phyloP scores from a whole-genome alignment of 352 stramenopile species.

The Thraustotheca clavata region DNA sequence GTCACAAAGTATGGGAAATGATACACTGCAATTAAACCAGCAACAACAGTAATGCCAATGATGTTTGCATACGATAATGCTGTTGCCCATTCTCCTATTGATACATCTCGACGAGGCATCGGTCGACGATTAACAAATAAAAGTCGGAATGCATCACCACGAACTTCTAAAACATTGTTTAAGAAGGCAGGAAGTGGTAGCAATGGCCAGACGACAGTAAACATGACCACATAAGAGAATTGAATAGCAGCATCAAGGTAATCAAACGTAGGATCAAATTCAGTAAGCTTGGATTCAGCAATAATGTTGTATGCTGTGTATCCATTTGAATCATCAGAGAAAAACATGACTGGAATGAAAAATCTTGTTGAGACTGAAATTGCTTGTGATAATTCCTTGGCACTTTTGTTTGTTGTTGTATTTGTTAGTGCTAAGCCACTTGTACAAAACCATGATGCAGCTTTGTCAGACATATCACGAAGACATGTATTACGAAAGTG shows the following conservation, averaged over 20 bases:
- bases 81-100: constrained; percentile 76
- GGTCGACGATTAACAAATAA: constrained; percentile 69
- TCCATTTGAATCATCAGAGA: constrained; percentile 77
- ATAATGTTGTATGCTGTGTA: constrained; percentile 84
- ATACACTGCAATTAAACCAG: constrained; percentile 74
- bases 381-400: not conserved
- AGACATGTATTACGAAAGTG: constrained; percentile 14
- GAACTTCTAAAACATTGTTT: constrained; percentile 83
- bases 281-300: constrained; percentile 65
- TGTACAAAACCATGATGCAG: not conserved
- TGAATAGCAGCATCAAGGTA: constrained; percentile 85
- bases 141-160: constrained; percentile 71
- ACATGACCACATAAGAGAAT: constrained; percentile 88
- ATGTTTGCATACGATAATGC: constrained; percentile 82
- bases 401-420: constrained; percentile 16
- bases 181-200: constrained; percentile 78
- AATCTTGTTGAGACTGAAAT: constrained; percentile 28
- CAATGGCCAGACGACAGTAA: constrained; percentile 84
- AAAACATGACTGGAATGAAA: constrained; percentile 45
- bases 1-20: constrained; percentile 75
- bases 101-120: constrained; percentile 74
- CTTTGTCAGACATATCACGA: not conserved
- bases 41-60: constrained; percentile 74
- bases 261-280: constrained; percentile 79
- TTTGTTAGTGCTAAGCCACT: not conserved